phyloP scores from a whole-genome alignment of 176 grass and related monocot species.

The Musa acuminata region DNA sequence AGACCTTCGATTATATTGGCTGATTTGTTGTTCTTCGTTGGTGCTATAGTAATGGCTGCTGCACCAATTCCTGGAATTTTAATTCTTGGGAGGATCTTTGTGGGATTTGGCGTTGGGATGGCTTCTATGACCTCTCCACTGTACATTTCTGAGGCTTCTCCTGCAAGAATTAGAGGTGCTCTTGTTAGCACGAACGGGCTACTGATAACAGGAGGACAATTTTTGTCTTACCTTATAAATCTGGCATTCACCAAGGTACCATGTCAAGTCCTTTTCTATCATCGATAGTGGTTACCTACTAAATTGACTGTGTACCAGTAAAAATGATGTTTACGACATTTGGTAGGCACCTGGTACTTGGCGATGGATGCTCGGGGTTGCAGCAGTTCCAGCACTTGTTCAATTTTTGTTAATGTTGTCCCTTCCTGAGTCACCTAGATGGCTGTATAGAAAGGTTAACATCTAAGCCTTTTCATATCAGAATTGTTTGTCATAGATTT shows the following conservation, averaged over 20 bases:
- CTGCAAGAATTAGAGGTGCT: conserved; percentile 81
- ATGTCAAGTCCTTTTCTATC: background rate
- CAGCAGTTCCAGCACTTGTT: conserved; percentile 68
- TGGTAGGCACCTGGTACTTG: conserved; percentile 66
- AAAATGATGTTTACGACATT: background rate
- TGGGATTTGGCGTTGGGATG: conserved; percentile 92
- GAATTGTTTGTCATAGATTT: background rate
- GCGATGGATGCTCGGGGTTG: conserved; percentile 98
- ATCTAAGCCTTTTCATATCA: background rate
- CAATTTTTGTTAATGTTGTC: conserved; percentile 80
- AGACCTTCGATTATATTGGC: conserved; percentile 67
- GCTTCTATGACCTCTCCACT: conserved; percentile 94
- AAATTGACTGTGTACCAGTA: too few species aligned
- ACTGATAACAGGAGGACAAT: conserved; percentile 94
- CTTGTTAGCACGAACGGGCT: conserved; percentile 86
- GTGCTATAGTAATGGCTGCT: conserved; percentile 65
- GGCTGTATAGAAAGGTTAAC: conserved; percentile 79
- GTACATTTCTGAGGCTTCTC: conserved; percentile 96
- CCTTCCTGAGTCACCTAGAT: conserved; percentile 91
- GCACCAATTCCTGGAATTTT: conserved; percentile 65
- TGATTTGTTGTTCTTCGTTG: conserved; percentile 61
- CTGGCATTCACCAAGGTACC: conserved; percentile 78
- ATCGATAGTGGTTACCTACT: too few species aligned
- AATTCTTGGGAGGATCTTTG: conserved; percentile 86
- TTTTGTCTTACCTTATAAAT: conserved; percentile 91